phyloP scores from a whole-genome alignment of 208 protist species.

The Acanthamoeba sp. region DNA sequence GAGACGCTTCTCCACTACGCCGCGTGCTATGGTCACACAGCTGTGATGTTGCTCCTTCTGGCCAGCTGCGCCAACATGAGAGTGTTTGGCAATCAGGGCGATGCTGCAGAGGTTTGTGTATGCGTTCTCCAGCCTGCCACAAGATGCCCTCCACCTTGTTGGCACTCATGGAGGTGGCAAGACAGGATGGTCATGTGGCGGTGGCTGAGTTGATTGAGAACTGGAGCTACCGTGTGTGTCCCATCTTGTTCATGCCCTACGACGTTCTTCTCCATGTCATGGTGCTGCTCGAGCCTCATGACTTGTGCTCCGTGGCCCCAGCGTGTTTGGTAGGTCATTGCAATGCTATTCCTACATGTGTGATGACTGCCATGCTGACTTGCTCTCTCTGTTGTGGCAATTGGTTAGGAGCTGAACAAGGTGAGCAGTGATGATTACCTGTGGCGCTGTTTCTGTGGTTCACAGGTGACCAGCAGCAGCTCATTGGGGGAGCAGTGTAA shows the following conservation, averaged over 20 bases:
- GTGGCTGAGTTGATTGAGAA: background rate
- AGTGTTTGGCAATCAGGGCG: background rate
- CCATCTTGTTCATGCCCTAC: background rate
- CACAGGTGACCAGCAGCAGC: too few species aligned
- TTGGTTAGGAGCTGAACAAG: background rate
- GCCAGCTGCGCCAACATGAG: background rate
- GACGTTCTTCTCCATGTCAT: background rate
- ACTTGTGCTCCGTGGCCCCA: background rate
- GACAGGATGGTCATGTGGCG: background rate
- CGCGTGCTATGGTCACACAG: background rate
- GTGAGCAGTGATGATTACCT: background rate
- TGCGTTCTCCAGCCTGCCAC: too few species aligned
- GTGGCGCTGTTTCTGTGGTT: background rate
- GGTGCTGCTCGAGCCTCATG: background rate
- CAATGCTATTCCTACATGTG: background rate
- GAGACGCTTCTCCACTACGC: background rate
- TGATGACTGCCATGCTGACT: background rate
- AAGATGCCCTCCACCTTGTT: too few species aligned
- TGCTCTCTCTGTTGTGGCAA: too few species aligned
- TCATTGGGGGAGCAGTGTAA: background rate
- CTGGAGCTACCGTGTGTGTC: background rate
- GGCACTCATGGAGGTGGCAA: background rate
- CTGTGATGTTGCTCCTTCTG: conserved; percentile 22
- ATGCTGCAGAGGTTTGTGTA: background rate
- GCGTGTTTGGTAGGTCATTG: background rate